These are phyloP conservation scores for Pleurotus eryngii DNA, from an alignment of 768 basidiomycete species.

Conservation along the genomic window DNA sequence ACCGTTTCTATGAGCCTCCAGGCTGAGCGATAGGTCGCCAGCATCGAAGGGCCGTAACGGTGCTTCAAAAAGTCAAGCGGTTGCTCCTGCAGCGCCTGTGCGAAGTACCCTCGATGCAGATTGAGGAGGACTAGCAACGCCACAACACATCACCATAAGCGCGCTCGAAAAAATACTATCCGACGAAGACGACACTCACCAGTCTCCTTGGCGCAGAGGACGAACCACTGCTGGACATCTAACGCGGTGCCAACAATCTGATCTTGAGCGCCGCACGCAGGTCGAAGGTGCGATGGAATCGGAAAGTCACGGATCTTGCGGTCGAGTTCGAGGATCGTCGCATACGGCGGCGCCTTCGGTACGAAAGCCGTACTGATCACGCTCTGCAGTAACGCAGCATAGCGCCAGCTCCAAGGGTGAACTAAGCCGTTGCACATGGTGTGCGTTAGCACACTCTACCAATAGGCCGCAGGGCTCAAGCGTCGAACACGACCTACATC, in stretches of 20 bases:
- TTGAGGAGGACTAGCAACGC: slow-evolving; percentile 48
- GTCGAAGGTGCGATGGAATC: slow-evolving; percentile 45
- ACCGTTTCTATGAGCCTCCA: slow-evolving; percentile 60
- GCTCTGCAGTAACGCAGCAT: slow-evolving; percentile 47
- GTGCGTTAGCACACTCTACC: not conserved
- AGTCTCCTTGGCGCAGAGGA: slow-evolving; percentile 46
- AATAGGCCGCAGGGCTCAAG: not conserved
- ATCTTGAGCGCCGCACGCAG: slow-evolving; percentile 22
- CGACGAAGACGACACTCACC: slow-evolving; percentile 27
- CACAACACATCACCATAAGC: too few relatives aligned
- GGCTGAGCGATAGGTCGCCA: slow-evolving; percentile 69
- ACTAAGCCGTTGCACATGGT: slow-evolving; percentile 28
- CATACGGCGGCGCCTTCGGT: slow-evolving; percentile 48
- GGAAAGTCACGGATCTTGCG: slow-evolving; percentile 58
- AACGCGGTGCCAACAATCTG: slow-evolving; percentile 17
- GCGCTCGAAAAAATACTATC: too few relatives aligned
- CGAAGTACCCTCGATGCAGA: slow-evolving; percentile 67
- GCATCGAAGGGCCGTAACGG: slow-evolving; percentile 63
- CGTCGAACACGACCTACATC: slow-evolving; percentile 32
- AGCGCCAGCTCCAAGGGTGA: slow-evolving; percentile 54
- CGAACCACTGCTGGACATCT: slow-evolving; percentile 40
- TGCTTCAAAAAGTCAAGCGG: slow-evolving; percentile 57
- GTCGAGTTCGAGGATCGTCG: slow-evolving; percentile 53
- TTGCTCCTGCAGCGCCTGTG: slow-evolving; percentile 59
- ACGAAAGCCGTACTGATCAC: slow-evolving; percentile 51